Percentiles rank a stretch among this genome's conserved stretches.
Conservation (phyloP, 2,329 filamentous ascomycete genomes). For the Penicillium sp. region DNA sequence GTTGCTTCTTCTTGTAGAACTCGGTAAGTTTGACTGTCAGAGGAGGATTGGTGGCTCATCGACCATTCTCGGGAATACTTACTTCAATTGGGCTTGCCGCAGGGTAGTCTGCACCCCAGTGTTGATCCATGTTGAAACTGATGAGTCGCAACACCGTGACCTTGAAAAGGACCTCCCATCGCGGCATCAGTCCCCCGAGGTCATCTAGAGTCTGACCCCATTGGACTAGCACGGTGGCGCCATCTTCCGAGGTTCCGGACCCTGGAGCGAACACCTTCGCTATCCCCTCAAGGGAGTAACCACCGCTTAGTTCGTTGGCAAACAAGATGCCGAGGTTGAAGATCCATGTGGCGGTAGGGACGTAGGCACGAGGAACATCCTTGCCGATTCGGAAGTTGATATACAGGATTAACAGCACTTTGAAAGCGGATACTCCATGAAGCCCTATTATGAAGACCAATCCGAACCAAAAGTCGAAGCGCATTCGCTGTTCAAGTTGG, state of each 20-base stretch:
- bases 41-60: background rate
- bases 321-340: constrained; percentile 88
- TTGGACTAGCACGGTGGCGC: constrained; percentile 51
- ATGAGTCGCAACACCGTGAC: constrained; percentile 88
- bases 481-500: constrained; percentile 67
- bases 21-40: constrained; percentile 25
- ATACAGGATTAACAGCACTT: constrained; percentile 76
- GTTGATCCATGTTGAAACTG: constrained; percentile 96
- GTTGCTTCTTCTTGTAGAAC: constrained; percentile 89
- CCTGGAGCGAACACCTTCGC: constrained; percentile 50
- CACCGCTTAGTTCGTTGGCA: constrained; percentile 78
- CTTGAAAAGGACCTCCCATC: constrained; percentile 98
- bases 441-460: constrained; percentile 73
- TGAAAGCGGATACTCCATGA: constrained; percentile 81
- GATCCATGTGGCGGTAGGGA: constrained; percentile 78
- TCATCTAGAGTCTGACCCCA: constrained; percentile 74
- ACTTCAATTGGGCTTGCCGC: constrained; percentile 76
- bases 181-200: constrained; percentile 76
- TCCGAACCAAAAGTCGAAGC: constrained; percentile 82
- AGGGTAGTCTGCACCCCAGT: constrained; percentile 76
- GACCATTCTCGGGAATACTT: constrained; percentile 36
- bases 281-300: constrained; percentile 71
- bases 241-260: constrained; percentile 34
- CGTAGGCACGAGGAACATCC: constrained; percentile 64
- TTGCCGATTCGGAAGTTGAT: constrained; percentile 80